Conservation (phyloP, 2,329 filamentous ascomycete species). For the Talaromyces sp. region DNA sequence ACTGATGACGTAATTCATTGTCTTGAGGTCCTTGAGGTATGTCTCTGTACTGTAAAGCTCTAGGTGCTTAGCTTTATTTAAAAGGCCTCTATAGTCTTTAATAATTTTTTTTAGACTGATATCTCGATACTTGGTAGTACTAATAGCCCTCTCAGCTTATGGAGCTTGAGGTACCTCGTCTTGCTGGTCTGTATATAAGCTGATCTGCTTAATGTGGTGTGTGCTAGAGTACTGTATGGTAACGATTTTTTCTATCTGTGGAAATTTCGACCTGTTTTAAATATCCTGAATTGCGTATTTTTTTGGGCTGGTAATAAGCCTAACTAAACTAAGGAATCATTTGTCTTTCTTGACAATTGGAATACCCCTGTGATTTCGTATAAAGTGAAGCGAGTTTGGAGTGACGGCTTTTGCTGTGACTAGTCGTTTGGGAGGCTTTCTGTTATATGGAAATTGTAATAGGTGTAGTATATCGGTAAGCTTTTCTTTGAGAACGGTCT, state of each 20-base stretch:
- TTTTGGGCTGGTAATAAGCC: constrained; percentile 56
- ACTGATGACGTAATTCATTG: constrained; percentile 63
- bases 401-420: constrained; percentile 56
- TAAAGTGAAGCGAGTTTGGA: constrained; percentile 57
- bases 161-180: constrained; percentile 50
- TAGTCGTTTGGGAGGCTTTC: constrained; percentile 56
- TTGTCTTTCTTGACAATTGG: constrained; percentile 57
- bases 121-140: constrained; percentile 59
- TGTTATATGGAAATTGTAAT: constrained; percentile 60
- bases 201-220: constrained; percentile 64
- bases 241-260: constrained; percentile 53
- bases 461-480: constrained; percentile 57
- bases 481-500: constrained; percentile 53
- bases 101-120: constrained; percentile 65
- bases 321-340: constrained; percentile 53
- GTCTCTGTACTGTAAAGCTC: constrained; percentile 67
- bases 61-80: constrained; percentile 53
- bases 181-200: constrained; percentile 60
- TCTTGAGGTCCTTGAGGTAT: constrained; percentile 64
- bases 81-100: constrained; percentile 62
- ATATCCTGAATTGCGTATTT: constrained; percentile 56
- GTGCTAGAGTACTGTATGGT: constrained; percentile 67
- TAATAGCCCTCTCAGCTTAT: constrained; percentile 65
- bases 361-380: constrained; percentile 68
- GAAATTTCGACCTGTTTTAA: constrained; percentile 56